Evolutionary conservation across 257 asterid species (phyloP).

Genomic region (Forsythia suspensa): DNA sequence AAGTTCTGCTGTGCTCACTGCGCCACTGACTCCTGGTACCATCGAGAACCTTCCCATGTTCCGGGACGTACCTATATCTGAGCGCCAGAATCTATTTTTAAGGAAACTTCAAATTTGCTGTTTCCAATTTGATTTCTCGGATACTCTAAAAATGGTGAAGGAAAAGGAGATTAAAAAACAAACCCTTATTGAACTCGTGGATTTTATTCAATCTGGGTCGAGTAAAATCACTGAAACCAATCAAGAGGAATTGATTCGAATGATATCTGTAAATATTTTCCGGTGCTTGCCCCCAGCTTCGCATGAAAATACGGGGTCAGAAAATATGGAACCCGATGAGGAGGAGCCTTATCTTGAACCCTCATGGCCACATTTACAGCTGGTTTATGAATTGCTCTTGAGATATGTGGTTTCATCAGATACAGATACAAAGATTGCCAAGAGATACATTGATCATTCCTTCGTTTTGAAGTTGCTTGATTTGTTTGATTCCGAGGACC

Average conservation of each 20-base stretch:
- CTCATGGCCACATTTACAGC: slow-evolving; percentile 10
- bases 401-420: slow-evolving; percentile 2
- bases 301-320: slow-evolving; percentile 8
- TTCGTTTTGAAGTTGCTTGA: slow-evolving; percentile 15
- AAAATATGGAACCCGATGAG: slow-evolving; percentile 7
- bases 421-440: slow-evolving; percentile 4
- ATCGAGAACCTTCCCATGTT: slow-evolving; percentile 29
- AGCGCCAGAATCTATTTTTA: slow-evolving; percentile 26
- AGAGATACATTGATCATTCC: slow-evolving; percentile 6
- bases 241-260: slow-evolving; percentile 33
- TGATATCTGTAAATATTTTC: slow-evolving; percentile 25
- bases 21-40: not conserved
- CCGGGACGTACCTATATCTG: slow-evolving; percentile 25
- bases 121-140: slow-evolving; percentile 26
- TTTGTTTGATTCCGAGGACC: slow-evolving; percentile 14
- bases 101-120: slow-evolving; percentile 29
- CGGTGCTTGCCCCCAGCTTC: slow-evolving; percentile 14
- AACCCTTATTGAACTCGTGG: slow-evolving; percentile 30
- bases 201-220: slow-evolving; percentile 29
- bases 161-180: slow-evolving; percentile 37
- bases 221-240: slow-evolving; percentile 20
- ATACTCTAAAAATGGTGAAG: slow-evolving; percentile 16
- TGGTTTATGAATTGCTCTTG: slow-evolving; percentile 9
- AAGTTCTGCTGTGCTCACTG: not conserved
- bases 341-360: slow-evolving; percentile 5